These are phyloP conservation scores for Daucus carota DNA, from an alignment of 129 eudicot species.

Conservation along the genomic window DH1_v3.0 NC_030385.2:7561501-7562000, in stretches of 20 bases:
- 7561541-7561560: background rate
- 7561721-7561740: constrained; percentile 4
- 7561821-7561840: constrained; percentile 39
- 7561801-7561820: constrained; percentile 85
- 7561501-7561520: constrained; percentile 66
- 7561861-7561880: constrained; percentile 54
- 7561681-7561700: constrained; percentile 89
- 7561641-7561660: background rate
- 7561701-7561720: constrained; percentile 87
- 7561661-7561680: constrained; percentile 41
- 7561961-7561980: too few relatives aligned
- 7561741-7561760: background rate
- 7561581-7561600: background rate
- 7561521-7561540: background rate
- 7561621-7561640: background rate
- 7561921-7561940: background rate
- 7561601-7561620: background rate
- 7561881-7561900: background rate
- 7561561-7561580: background rate
- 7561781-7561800: constrained; percentile 43
- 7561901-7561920: background rate
- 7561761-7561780: background rate
- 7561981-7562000: background rate
- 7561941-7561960: too few relatives aligned
- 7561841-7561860: constrained; percentile 44